Percentiles rank a stretch among this genome's conserved stretches.
These are phyloP conservation scores for Penicillium corylophilum DNA, from an alignment of 2,329 filamentous ascomycete genomes.

Conservation along the genomic window DNA sequence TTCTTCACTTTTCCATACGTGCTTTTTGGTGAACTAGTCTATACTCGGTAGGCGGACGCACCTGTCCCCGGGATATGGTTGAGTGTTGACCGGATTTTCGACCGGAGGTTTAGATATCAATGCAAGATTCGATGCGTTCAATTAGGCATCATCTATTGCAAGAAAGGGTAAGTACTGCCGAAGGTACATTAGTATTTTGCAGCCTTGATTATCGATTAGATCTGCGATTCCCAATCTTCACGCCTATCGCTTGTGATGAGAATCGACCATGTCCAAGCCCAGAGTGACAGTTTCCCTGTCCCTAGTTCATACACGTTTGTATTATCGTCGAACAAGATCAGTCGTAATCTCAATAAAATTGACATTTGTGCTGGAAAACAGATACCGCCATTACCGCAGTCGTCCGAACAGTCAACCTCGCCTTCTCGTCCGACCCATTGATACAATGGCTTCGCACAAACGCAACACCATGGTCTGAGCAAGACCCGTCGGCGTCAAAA, in stretches of 20 bases:
- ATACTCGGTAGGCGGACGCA: not conserved
- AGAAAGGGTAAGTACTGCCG: not conserved
- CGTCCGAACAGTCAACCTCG: constrained; percentile 21
- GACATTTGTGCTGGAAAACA: not conserved
- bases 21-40: not conserved
- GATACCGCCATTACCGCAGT: constrained; percentile 15
- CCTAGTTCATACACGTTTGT: not conserved
- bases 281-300: not conserved
- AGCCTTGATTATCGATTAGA: not conserved
- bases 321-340: not conserved
- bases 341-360: not conserved
- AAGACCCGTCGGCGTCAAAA: constrained; percentile 3
- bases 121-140: not conserved
- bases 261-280: not conserved
- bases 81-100: not conserved
- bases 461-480: constrained; percentile 14
- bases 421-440: constrained; percentile 27
- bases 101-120: not conserved
- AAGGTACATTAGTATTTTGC: not conserved
- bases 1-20: not conserved
- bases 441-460: constrained; percentile 27
- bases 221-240: not conserved
- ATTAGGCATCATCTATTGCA: not conserved
- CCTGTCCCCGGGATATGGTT: not conserved
- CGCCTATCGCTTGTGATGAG: not conserved